A percentile compares a stretch with the other conserved stretches of the same genome.
Evolutionary conservation across 1,284 basidiomycete species (phyloP).

Genomic region (Sporisorium sorghi): DNA sequence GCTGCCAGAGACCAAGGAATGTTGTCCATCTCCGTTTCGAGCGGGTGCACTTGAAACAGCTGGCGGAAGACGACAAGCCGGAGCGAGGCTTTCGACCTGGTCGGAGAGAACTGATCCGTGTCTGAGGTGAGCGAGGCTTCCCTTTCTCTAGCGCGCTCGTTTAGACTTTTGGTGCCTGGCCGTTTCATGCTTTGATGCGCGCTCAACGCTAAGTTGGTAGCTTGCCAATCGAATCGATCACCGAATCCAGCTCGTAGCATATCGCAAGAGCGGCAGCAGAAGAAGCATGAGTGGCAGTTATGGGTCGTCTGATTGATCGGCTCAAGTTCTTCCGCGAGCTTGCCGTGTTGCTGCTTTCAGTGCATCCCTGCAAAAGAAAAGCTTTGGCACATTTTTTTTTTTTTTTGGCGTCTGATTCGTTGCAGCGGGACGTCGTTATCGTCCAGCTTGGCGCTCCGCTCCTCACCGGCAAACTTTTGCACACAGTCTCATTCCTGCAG

Average conservation of each 20-base stretch:
- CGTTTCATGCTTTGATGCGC: not conserved
- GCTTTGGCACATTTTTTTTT: not conserved
- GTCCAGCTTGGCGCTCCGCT: not conserved
- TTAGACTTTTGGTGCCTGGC: not conserved
- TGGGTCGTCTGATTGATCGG: no score
- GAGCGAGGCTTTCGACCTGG: not conserved
- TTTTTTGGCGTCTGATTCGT: not conserved
- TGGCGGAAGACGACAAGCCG: constrained; percentile 6
- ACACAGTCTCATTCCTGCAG: no score
- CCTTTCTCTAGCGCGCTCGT: not conserved
- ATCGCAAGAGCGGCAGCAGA: not conserved
- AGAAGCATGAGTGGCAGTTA: no score
- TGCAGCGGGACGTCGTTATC: not conserved
- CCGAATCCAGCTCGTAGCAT: not conserved
- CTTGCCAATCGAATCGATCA: no score
- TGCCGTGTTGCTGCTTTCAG: not conserved
- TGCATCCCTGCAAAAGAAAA: not conserved
- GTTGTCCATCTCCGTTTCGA: no score
- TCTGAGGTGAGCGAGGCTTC: no score
- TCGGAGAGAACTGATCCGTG: constrained; percentile 11
- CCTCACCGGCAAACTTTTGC: not conserved
- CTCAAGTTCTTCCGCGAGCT: not conserved
- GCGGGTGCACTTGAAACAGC: no score
- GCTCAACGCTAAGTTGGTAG: no score
- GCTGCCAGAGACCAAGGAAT: no score